These are phyloP conservation scores for Sporisorium graminicola DNA, from an alignment of 1,284 basidiomycete species.

Conservation along the genomic window DNA sequence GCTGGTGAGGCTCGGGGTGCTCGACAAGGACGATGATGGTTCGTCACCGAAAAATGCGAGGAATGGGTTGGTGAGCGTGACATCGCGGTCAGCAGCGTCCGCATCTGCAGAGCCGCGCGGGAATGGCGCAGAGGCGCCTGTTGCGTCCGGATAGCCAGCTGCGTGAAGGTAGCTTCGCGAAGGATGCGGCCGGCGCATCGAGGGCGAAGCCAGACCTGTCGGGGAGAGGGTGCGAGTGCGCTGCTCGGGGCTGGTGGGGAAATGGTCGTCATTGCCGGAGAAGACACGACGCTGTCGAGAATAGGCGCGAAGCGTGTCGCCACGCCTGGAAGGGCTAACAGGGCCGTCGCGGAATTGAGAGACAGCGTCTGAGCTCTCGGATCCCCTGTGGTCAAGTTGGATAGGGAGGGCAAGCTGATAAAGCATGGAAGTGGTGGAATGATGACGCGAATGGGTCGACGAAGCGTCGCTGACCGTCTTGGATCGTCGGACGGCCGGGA, in stretches of 20 bases:
- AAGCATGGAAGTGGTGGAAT: neutral
- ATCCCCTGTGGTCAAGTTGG: slow-evolving; percentile 1
- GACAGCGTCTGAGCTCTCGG: neutral
- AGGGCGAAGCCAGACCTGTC: slow-evolving; percentile 14
- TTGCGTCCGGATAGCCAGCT: neutral
- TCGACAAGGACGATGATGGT: slow-evolving; percentile 26
- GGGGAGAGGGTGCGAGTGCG: slow-evolving; percentile 8
- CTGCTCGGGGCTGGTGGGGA: slow-evolving; percentile 19
- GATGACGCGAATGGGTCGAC: slow-evolving; percentile 1
- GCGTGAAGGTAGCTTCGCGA: slow-evolving; percentile 5
- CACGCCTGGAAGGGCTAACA: slow-evolving; percentile 34
- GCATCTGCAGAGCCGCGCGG: slow-evolving; percentile 2
- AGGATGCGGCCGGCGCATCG: slow-evolving; percentile 9
- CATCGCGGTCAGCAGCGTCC: neutral
- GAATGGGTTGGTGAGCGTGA: neutral
- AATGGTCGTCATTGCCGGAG: slow-evolving; percentile 15
- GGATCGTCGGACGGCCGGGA: slow-evolving; percentile 24
- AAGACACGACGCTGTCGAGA: slow-evolving; percentile 42
- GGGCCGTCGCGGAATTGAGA: slow-evolving; percentile 18
- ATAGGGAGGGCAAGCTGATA: slow-evolving; percentile 22
- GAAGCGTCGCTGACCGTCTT: slow-evolving; percentile 29
- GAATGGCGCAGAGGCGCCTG: slow-evolving; percentile 8
- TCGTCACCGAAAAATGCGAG: slow-evolving; percentile 3
- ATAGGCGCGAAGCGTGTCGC: slow-evolving; percentile 32
- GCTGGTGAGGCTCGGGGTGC: slow-evolving; percentile 42